Conservation (phyloP, 768 basidiomycete species). For the Macrolepiota albuminosa region DNA sequence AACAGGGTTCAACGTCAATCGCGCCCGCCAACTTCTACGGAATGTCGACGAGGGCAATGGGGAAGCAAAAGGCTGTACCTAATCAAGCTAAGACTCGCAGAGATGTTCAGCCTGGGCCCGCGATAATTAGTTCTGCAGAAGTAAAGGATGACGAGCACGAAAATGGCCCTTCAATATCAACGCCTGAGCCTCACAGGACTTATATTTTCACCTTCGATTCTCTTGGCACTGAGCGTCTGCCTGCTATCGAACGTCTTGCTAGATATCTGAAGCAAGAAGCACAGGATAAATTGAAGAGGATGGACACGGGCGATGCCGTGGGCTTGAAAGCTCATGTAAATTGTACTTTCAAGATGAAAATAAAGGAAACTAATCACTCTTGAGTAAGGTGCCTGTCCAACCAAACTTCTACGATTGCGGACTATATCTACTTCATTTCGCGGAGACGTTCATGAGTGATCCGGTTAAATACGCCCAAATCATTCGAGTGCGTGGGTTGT, state of each 20-base stretch:
- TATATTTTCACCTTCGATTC: conserved; percentile 91
- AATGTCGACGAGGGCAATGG: conserved; percentile 7
- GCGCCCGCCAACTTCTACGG: conserved; percentile 10
- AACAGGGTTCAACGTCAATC: neutral
- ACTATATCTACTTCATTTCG: conserved; percentile 85
- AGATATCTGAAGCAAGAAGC: conserved; percentile 78
- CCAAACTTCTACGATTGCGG: conserved; percentile 93
- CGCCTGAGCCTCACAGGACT: conserved; percentile 41
- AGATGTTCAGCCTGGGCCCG: neutral
- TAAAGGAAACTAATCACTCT: neutral
- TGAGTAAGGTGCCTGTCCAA: conserved; percentile 74
- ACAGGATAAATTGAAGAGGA: conserved; percentile 53
- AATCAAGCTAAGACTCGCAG: conserved; percentile 1
- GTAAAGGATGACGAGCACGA: neutral
- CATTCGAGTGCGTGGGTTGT: conserved; percentile 37
- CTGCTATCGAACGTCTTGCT: conserved; percentile 55
- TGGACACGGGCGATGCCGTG: conserved; percentile 31
- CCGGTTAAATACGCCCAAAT: conserved; percentile 46
- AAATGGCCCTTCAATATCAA: conserved; percentile 1
- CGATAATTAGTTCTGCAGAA: neutral
- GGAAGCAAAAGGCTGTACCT: conserved; percentile 18
- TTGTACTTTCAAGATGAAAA: conserved; percentile 3
- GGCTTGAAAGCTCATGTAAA: conserved; percentile 52
- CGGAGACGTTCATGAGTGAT: conserved; percentile 65
- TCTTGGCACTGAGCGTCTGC: conserved; percentile 66